Percentiles rank a stretch among this genome's conserved stretches.
These are phyloP conservation scores for Rosa lucieae DNA, from an alignment of 306 rosid genomes.

Conservation along the genomic window DNA sequence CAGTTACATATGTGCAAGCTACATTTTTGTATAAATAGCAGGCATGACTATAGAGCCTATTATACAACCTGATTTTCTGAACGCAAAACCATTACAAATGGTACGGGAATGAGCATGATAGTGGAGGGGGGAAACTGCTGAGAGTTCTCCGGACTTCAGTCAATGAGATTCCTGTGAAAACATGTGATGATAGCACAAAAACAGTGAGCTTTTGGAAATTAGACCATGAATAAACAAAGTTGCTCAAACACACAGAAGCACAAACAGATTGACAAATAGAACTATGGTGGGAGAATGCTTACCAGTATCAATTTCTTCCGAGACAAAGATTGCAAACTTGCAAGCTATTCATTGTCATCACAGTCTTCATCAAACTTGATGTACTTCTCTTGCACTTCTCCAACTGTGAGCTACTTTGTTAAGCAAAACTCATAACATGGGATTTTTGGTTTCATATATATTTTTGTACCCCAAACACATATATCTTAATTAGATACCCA, in stretches of 20 bases:
- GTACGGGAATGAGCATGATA: neutral
- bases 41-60: neutral
- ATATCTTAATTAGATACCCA: neutral
- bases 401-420: constrained; percentile 69
- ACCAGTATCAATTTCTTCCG: constrained; percentile 17
- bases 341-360: constrained; percentile 36
- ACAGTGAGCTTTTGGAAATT: neutral
- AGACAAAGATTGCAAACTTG: neutral
- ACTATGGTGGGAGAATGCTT: neutral
- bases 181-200: neutral
- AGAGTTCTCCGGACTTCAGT: neutral
- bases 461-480: neutral
- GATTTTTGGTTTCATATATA: neutral
- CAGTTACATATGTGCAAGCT: neutral
- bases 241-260: neutral
- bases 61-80: neutral
- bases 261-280: neutral
- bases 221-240: neutral
- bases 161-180: neutral
- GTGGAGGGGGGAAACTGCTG: neutral
- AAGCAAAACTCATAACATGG: constrained; percentile 36
- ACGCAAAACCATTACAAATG: neutral
- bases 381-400: constrained; percentile 96
- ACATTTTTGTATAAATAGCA: neutral
- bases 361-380: constrained; percentile 69